phyloP scores from a whole-genome alignment of 495 filamentous ascomycete genomes.

The Penicillium longicatenatum region DNA sequence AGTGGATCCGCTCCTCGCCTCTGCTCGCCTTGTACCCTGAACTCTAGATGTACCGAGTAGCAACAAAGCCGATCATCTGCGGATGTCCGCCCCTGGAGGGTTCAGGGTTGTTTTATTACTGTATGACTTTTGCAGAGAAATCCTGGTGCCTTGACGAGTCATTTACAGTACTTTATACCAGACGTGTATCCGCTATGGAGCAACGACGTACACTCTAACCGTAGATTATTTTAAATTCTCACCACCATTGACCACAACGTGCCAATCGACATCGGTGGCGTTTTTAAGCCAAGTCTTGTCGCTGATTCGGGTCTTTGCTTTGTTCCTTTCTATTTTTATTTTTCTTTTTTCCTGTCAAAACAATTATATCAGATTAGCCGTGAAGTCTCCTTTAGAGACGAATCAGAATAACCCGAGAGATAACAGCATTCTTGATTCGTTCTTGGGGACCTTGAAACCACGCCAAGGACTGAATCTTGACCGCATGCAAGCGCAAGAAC shows the following conservation, averaged over 20 bases:
- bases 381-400: background rate
- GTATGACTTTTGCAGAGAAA: background rate
- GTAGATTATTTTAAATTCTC: background rate
- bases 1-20: constrained; percentile 10
- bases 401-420: constrained; percentile 22
- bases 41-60: background rate
- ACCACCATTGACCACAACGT: constrained; percentile 16
- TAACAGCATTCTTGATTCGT: constrained; percentile 31
- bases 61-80: constrained; percentile 6
- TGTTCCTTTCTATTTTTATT: too few species aligned
- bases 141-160: background rate
- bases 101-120: background rate
- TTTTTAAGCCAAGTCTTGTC: constrained; percentile 21
- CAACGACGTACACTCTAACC: background rate
- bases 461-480: background rate
- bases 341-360: background rate
- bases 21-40: constrained; percentile 7
- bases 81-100: constrained; percentile 5
- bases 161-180: constrained; percentile 7
- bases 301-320: constrained; percentile 18
- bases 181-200: constrained; percentile 1
- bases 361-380: background rate
- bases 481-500: constrained; percentile 20
- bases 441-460: constrained; percentile 13
- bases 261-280: constrained; percentile 33